phyloP scores from a whole-genome alignment of 140 eudicot species.

The Stevia rebaudiana region DNA sequence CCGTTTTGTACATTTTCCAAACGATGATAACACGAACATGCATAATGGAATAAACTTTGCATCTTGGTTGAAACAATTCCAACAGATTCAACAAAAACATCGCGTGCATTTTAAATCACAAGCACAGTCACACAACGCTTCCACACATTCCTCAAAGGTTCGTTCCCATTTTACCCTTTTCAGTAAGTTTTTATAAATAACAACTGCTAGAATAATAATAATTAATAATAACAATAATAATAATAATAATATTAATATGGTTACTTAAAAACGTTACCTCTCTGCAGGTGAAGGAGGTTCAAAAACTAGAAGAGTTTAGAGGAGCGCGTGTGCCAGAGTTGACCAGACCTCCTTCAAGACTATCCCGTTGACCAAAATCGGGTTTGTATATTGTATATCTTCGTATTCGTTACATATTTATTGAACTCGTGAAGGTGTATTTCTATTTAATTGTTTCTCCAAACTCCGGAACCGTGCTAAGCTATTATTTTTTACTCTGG shows the following conservation, averaged over 20 bases:
- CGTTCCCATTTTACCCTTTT: background rate
- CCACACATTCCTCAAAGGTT: conserved; percentile 64
- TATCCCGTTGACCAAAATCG: conserved; percentile 35
- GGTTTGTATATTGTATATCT: conserved; percentile 72
- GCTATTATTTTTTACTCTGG: conserved; percentile 52
- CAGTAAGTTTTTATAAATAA: background rate
- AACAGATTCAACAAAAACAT: conserved; percentile 73
- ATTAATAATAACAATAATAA: background rate
- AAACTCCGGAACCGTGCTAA: conserved; percentile 24
- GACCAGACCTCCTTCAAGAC: conserved; percentile 53
- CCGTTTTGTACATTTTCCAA: conserved; percentile 19
- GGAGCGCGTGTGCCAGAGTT: conserved; percentile 41
- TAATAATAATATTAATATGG: background rate
- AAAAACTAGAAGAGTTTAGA: conserved; percentile 49
- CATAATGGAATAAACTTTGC: conserved; percentile 66
- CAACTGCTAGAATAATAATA: background rate
- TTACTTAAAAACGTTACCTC: background rate
- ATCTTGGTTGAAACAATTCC: conserved; percentile 60
- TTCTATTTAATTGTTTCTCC: conserved; percentile 1
- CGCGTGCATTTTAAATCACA: conserved; percentile 54
- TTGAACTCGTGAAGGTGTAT: conserved; percentile 31
- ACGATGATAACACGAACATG: conserved; percentile 44
- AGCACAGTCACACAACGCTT: conserved; percentile 31
- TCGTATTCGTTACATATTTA: conserved; percentile 25
- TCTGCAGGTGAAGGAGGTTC: conserved; percentile 44